Evolutionary conservation across 495 filamentous ascomycete species (phyloP).

Genomic region (Podospora comata): DNA sequence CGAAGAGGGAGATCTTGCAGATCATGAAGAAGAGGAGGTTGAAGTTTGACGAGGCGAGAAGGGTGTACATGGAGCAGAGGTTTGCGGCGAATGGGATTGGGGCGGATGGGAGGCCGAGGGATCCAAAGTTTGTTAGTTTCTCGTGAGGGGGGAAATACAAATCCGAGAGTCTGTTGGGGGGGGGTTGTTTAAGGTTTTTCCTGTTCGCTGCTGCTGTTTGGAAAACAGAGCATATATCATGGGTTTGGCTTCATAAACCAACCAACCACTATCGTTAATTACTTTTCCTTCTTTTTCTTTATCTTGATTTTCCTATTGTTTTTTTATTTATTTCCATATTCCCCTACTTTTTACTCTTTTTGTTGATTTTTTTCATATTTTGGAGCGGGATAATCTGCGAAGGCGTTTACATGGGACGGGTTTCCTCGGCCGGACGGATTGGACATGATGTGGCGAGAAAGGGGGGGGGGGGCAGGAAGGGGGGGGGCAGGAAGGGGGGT

Average conservation of each 20-base stretch:
- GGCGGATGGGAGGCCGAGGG: slow-evolving; percentile 79
- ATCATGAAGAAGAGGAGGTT: slow-evolving; percentile 82
- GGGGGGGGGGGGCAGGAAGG: background rate
- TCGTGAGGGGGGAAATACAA: slow-evolving; percentile 45
- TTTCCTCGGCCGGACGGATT: background rate
- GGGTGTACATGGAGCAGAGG: slow-evolving; percentile 75
- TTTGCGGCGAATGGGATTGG: slow-evolving; percentile 86
- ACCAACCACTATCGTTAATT: background rate
- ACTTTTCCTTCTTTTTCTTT: slow-evolving; percentile 7
- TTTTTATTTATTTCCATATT: background rate
- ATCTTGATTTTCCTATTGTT: background rate
- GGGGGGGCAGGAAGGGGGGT: background rate
- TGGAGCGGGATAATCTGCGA: background rate
- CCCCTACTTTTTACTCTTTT: slow-evolving; percentile 2
- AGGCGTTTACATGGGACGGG: too few relatives aligned
- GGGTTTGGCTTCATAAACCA: too few relatives aligned
- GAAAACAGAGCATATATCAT: too few relatives aligned
- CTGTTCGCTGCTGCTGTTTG: too few relatives aligned
- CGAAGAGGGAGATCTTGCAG: slow-evolving; percentile 72
- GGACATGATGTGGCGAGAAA: slow-evolving; percentile 1
- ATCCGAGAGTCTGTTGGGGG: background rate
- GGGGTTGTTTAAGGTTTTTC: background rate
- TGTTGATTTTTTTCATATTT: slow-evolving; percentile 5
- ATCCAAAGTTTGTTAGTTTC: slow-evolving; percentile 94
- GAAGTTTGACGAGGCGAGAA: slow-evolving; percentile 85